These are phyloP conservation scores for Phaeosphaeriaceae sp. DNA, from an alignment of 2,329 filamentous ascomycete species.

Conservation along the genomic window DNA sequence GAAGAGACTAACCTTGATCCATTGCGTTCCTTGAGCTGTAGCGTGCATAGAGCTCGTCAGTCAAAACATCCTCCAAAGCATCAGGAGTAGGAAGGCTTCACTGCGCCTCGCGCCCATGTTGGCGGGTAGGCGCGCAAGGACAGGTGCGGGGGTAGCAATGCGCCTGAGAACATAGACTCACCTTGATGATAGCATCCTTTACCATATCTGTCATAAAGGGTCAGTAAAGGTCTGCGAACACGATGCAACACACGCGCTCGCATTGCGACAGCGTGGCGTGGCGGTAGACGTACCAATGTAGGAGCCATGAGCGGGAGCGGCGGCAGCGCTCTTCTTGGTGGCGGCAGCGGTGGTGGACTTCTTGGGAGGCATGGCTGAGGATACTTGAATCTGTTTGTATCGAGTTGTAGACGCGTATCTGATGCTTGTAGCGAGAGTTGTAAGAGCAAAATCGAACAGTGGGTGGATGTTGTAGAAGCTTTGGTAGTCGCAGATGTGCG, in stretches of 20 bases:
- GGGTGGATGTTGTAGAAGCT: slow-evolving; percentile 31
- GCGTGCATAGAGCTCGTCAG: slow-evolving; percentile 58
- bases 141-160: slow-evolving; percentile 51
- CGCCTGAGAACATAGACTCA: slow-evolving; percentile 66
- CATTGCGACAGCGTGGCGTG: slow-evolving; percentile 57
- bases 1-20: slow-evolving; percentile 69
- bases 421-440: slow-evolving; percentile 46
- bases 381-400: slow-evolving; percentile 25
- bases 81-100: slow-evolving; percentile 20
- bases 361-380: slow-evolving; percentile 70
- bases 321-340: slow-evolving; percentile 63
- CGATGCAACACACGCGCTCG: slow-evolving; percentile 44
- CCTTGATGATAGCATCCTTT: slow-evolving; percentile 74
- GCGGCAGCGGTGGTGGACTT: slow-evolving; percentile 64
- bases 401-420: slow-evolving; percentile 29
- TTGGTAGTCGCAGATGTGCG: slow-evolving; percentile 32
- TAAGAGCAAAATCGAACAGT: slow-evolving; percentile 27
- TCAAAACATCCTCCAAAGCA: slow-evolving; percentile 26
- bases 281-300: slow-evolving; percentile 68
- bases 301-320: slow-evolving; percentile 65
- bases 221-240: slow-evolving; percentile 65
- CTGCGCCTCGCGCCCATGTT: slow-evolving; percentile 39
- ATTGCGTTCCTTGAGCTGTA: slow-evolving; percentile 74
- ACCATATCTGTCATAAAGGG: slow-evolving; percentile 69
- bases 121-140: slow-evolving; percentile 45